phyloP scores from a whole-genome alignment of 2,329 filamentous ascomycete genomes.

The Penicillium sclerotiorum region DNA sequence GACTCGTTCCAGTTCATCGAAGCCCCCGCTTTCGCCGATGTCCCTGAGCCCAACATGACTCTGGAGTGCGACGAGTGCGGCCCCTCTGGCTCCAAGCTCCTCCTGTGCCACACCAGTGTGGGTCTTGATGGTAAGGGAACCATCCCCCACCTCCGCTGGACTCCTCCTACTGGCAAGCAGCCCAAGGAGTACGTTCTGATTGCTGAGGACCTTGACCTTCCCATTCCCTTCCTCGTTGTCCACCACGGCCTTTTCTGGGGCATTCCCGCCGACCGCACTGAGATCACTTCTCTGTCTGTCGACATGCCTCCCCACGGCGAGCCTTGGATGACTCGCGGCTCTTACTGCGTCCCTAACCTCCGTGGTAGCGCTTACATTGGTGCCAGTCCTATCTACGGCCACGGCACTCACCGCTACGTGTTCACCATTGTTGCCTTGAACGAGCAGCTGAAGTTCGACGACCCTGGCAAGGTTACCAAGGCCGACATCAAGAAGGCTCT shows the following conservation, averaged over 20 bases:
- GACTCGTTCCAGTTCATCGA: slow-evolving; percentile 27
- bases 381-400: slow-evolving; percentile 32
- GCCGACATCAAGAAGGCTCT: slow-evolving; percentile 31
- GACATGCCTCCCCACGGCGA: neutral
- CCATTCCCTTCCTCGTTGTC: slow-evolving; percentile 30
- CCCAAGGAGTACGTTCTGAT: slow-evolving; percentile 32
- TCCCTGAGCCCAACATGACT: slow-evolving; percentile 27
- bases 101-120: slow-evolving; percentile 24
- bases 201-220: slow-evolving; percentile 35
- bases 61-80: slow-evolving; percentile 28
- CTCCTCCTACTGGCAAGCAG: slow-evolving; percentile 14
- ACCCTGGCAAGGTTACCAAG: slow-evolving; percentile 26
- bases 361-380: slow-evolving; percentile 27
- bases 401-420: slow-evolving; percentile 38
- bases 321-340: slow-evolving; percentile 20
- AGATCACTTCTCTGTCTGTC: neutral
- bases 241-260: slow-evolving; percentile 35
- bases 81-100: slow-evolving; percentile 25
- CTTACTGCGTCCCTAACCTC: slow-evolving; percentile 32
- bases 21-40: slow-evolving; percentile 24
- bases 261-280: slow-evolving; percentile 21
- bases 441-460: slow-evolving; percentile 23
- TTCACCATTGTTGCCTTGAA: slow-evolving; percentile 36
- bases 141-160: slow-evolving; percentile 30
- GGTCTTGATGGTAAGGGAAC: slow-evolving; percentile 24